Conservation (phyloP, 2,329 filamentous ascomycete genomes). For the Aspergillus hiratsukae region DNA sequence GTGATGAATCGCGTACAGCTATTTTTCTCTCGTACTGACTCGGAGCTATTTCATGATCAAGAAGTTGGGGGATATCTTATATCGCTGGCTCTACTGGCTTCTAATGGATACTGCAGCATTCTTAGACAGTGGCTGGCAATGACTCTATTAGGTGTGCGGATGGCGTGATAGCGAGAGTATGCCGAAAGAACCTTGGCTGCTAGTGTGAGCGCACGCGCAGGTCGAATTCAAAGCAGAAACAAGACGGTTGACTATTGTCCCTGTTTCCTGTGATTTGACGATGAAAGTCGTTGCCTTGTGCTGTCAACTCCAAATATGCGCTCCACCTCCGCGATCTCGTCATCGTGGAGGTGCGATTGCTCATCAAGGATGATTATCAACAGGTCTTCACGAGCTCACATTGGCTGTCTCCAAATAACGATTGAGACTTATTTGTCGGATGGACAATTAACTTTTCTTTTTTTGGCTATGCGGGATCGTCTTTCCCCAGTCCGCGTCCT, state of each 20-base stretch:
- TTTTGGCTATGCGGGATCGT: constrained; percentile 6
- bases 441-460: not conserved
- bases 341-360: constrained; percentile 18
- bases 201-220: not conserved
- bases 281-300: not conserved
- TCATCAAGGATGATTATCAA: constrained; percentile 9
- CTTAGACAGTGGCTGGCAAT: not conserved
- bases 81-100: not conserved
- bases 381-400: not conserved
- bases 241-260: not conserved
- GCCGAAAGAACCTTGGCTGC: not conserved
- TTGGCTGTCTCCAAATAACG: not conserved
- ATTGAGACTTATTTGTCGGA: not conserved
- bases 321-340: constrained; percentile 7
- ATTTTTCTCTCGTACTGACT: not conserved
- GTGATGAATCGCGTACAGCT: not conserved
- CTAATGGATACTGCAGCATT: not conserved
- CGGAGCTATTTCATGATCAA: not conserved
- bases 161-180: not conserved
- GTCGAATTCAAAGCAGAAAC: not conserved
- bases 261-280: not conserved
- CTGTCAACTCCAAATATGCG: not conserved
- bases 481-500: not conserved
- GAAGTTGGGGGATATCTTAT: not conserved
- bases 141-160: not conserved